Percentiles rank a stretch among this genome's conserved stretches.
Conservation (phyloP, 129 eudicot genomes). For the Pittosporum tobira region DNA sequence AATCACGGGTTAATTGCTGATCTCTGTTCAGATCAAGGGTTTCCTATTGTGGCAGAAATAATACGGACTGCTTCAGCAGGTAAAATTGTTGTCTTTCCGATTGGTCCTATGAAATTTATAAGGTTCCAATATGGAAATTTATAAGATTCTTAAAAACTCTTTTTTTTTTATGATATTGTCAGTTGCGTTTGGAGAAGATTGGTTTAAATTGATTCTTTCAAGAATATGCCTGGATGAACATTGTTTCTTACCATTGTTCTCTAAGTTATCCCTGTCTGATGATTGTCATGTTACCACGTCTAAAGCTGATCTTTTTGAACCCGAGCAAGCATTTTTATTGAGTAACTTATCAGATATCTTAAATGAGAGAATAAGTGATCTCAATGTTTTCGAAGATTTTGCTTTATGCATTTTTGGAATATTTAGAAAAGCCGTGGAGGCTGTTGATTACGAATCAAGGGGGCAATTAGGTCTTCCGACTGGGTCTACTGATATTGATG, state of each 20-base stretch:
- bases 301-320: constrained; percentile 24
- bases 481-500: constrained; percentile 39
- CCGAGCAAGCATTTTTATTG: constrained; percentile 56
- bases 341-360: constrained; percentile 52
- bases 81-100: constrained; percentile 17
- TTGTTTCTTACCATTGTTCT: constrained; percentile 37
- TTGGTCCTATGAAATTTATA: no score
- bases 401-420: constrained; percentile 33
- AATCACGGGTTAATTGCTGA: constrained; percentile 27
- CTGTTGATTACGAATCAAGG: constrained; percentile 31
- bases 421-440: constrained; percentile 26
- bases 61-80: constrained; percentile 50
- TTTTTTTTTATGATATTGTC: constrained; percentile 5
- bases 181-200: constrained; percentile 61
- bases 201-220: constrained; percentile 65
- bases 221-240: constrained; percentile 54
- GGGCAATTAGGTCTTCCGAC: constrained; percentile 53
- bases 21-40: constrained; percentile 44
- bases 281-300: constrained; percentile 5
- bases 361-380: constrained; percentile 48
- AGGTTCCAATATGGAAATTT: no score
- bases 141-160: not conserved
- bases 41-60: constrained; percentile 45
- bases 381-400: constrained; percentile 33
- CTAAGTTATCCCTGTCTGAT: constrained; percentile 18